phyloP scores from a whole-genome alignment of 306 rosid species.

The Cucurbita pepo region DNA sequence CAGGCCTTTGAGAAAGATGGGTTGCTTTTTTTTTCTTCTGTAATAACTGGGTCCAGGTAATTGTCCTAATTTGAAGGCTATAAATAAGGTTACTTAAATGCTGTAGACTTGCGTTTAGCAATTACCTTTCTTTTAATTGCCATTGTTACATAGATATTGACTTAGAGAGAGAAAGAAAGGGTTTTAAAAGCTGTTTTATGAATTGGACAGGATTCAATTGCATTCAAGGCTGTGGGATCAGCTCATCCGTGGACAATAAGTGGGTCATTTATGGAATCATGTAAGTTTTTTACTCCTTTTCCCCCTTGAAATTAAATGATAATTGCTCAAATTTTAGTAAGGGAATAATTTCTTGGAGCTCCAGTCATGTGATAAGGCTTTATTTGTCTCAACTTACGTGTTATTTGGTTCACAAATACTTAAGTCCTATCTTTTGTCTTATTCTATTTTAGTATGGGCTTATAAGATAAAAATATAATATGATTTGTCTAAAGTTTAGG shows the following conservation, averaged over 20 bases:
- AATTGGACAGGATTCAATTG: slow-evolving; percentile 7
- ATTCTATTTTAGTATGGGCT: not conserved
- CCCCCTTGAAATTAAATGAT: not conserved
- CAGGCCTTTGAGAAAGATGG: not conserved
- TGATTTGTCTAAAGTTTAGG: not conserved
- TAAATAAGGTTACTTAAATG: slow-evolving; percentile 4
- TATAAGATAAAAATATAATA: not conserved
- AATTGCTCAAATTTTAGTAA: not conserved
- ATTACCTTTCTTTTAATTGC: not conserved
- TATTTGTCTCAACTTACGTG: not conserved
- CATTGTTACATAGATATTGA: not conserved
- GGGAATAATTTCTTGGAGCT: not conserved
- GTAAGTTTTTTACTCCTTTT: not conserved
- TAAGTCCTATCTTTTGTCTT: not conserved
- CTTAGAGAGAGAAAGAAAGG: not conserved
- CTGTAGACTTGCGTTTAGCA: slow-evolving; percentile 4
- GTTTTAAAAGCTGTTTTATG: slow-evolving; percentile 1
- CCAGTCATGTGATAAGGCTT: not conserved
- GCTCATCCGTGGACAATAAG: not conserved
- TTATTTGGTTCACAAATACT: not conserved
- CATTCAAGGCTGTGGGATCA: slow-evolving; percentile 11
- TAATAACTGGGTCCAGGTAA: not conserved
- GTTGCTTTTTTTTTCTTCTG: not conserved
- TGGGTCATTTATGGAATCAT: slow-evolving; percentile 1
- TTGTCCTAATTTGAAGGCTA: slow-evolving; percentile 11